Evolutionary conservation across 257 asterid genomes (phyloP).

Genomic region (Fraxinus excelsior): DNA sequence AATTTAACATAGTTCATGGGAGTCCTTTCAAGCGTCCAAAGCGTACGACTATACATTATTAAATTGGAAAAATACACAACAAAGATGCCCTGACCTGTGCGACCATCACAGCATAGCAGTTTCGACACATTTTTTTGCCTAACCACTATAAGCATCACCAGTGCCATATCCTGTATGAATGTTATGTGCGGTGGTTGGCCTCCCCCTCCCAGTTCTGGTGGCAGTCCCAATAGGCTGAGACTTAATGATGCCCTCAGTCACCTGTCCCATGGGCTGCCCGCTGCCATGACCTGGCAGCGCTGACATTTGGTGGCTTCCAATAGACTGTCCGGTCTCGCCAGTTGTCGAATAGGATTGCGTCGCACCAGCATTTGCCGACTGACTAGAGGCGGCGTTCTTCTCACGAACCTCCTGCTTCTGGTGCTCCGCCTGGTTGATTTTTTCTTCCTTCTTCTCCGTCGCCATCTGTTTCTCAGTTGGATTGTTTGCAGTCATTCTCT

Average conservation of each 20-base stretch:
- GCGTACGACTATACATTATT: too few species aligned
- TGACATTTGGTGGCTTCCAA: slow-evolving; percentile 53
- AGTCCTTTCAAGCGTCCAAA: too few species aligned
- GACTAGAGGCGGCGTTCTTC: slow-evolving; percentile 39
- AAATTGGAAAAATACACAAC: too few species aligned
- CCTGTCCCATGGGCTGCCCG: slow-evolving; percentile 50
- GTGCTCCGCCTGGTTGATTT: slow-evolving; percentile 49
- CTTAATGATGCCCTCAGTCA: slow-evolving; percentile 44
- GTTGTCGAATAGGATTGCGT: slow-evolving; percentile 44
- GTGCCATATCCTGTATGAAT: slow-evolving; percentile 42
- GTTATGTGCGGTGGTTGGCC: too few species aligned
- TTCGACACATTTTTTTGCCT: background rate
- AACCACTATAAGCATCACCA: slow-evolving; percentile 47
- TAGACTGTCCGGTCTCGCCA: slow-evolving; percentile 37
- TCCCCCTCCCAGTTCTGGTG: slow-evolving; percentile 45
- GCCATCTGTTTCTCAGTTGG: slow-evolving; percentile 57
- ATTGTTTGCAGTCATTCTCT: slow-evolving; percentile 45
- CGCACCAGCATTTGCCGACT: slow-evolving; percentile 21
- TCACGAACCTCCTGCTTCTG: slow-evolving; percentile 44
- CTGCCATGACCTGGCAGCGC: slow-evolving; percentile 57
- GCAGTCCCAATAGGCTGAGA: slow-evolving; percentile 53
- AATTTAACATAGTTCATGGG: too few species aligned
- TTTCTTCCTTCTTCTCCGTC: slow-evolving; percentile 48
- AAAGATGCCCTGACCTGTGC: too few species aligned
- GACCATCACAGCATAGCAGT: too few species aligned